These are phyloP conservation scores for Spatholobus suberectus DNA, from an alignment of 306 rosid species.

Conservation along the genomic window DNA sequence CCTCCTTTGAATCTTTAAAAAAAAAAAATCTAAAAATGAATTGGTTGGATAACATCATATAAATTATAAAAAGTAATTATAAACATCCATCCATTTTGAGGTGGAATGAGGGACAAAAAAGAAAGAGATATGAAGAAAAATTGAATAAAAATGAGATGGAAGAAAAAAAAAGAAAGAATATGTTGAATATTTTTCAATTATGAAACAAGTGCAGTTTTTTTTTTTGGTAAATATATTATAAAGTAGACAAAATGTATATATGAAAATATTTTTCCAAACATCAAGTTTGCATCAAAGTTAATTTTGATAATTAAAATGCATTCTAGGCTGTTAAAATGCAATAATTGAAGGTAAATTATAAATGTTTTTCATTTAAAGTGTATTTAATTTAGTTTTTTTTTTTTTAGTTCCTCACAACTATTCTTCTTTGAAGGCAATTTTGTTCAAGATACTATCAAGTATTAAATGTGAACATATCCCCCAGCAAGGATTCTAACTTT, in stretches of 20 bases:
- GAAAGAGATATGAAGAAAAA: background rate
- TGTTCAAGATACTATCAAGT: background rate
- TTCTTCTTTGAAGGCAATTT: too few species aligned
- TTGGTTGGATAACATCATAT: background rate
- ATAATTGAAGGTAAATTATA: background rate
- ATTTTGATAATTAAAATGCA: background rate
- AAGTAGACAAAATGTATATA: background rate
- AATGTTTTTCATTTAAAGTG: background rate
- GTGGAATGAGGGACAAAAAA: background rate
- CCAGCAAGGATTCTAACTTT: too few species aligned
- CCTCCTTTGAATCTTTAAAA: background rate
- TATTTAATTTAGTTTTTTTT: background rate
- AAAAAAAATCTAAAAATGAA: too few species aligned
- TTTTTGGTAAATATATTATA: background rate
- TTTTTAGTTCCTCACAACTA: too few species aligned
- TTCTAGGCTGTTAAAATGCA: background rate
- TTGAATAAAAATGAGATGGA: too few species aligned
- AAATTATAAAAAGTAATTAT: background rate
- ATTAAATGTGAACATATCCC: too few species aligned
- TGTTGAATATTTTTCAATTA: background rate
- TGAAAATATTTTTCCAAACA: background rate
- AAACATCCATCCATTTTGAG: background rate
- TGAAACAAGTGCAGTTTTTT: too few species aligned
- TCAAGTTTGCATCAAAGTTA: background rate
- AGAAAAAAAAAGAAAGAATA: too few species aligned